Percentiles rank a stretch among this genome's conserved stretches.
phyloP scores from a whole-genome alignment of 139 green algal species.

The Chlorella sp. region DNA sequence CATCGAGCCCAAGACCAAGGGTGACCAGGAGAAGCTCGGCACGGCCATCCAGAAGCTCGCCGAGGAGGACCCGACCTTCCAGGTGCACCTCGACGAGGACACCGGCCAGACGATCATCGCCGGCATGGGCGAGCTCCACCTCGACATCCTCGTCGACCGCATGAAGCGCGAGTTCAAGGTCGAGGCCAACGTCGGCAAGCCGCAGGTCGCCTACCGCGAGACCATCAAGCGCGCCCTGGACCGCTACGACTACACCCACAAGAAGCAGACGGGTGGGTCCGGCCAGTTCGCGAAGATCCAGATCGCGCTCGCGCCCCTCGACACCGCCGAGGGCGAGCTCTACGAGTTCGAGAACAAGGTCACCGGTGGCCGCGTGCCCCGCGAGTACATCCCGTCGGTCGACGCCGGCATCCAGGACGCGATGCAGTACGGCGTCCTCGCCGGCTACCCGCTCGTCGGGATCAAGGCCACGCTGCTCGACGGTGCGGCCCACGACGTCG shows the following conservation, averaged over 20 bases:
- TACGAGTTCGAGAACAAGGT: conserved; percentile 95
- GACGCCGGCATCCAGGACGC: conserved; percentile 85
- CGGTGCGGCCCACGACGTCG: conserved; percentile 96
- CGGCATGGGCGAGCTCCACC: conserved; percentile 99
- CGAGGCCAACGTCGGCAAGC: conserved; percentile 85
- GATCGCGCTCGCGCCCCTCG: conserved; percentile 86
- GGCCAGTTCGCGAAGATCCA: conserved; percentile 99
- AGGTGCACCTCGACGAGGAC: conserved; percentile 91
- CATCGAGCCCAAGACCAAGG: conserved; percentile 97
- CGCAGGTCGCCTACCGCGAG: conserved; percentile 98
- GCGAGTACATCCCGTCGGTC: conserved; percentile 99
- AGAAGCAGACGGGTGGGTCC: conserved; percentile 95
- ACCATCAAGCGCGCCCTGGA: conserved; percentile 49
- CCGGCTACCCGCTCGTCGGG: conserved; percentile 94
- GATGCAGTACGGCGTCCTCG: conserved; percentile 83
- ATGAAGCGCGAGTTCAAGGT: conserved; percentile 97
- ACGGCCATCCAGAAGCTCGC: conserved; percentile 93
- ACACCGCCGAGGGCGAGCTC: conserved; percentile 90
- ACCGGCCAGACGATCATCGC: conserved; percentile 95
- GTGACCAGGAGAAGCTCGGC: conserved; percentile 93
- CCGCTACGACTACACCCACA: conserved; percentile 88
- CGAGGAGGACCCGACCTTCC: conserved; percentile 96
- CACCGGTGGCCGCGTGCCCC: conserved; percentile 93
- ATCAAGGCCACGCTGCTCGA: conserved; percentile 81
- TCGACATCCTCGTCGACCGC: conserved; percentile 98